phyloP scores from a whole-genome alignment of 2,329 filamentous ascomycete genomes.

The Arthrobotrys conoides region DNA sequence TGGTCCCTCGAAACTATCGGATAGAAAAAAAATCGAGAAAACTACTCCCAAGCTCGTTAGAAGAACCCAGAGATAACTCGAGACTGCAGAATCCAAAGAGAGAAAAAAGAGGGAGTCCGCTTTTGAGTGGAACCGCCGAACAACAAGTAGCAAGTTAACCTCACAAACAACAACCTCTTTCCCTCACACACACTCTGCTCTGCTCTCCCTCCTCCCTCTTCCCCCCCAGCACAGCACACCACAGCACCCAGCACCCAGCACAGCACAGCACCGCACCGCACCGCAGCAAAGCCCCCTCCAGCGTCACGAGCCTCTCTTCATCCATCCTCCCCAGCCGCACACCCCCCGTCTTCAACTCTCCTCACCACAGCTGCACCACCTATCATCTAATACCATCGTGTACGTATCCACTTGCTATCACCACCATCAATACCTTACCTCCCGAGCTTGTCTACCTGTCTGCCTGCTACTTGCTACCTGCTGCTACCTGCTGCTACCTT shows the following conservation, averaged over 20 bases:
- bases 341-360: conserved; percentile 20
- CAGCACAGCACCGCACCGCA: not conserved
- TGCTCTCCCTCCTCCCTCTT: not conserved
- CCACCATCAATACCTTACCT: not conserved
- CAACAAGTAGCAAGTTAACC: conserved; percentile 6
- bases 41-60: no score
- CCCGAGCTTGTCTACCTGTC: conserved; percentile 5
- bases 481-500: not conserved
- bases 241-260: not conserved
- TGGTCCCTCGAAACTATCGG: no score
- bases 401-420: conserved; percentile 6
- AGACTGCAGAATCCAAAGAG: not conserved
- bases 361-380: conserved; percentile 6
- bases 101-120: conserved; percentile 2
- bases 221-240: conserved; percentile 3
- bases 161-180: conserved; percentile 46
- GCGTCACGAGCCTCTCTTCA: conserved; percentile 48
- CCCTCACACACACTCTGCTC: not conserved
- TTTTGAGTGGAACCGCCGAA: conserved; percentile 45
- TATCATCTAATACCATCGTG: conserved; percentile 14
- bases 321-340: conserved; percentile 40
- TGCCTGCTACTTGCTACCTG: not conserved
- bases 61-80: not conserved
- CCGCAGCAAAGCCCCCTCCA: conserved; percentile 24
- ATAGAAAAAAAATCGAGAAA: no score